Conservation (phyloP, 805 yeast species). For the Barnettozyma populi region DNA sequence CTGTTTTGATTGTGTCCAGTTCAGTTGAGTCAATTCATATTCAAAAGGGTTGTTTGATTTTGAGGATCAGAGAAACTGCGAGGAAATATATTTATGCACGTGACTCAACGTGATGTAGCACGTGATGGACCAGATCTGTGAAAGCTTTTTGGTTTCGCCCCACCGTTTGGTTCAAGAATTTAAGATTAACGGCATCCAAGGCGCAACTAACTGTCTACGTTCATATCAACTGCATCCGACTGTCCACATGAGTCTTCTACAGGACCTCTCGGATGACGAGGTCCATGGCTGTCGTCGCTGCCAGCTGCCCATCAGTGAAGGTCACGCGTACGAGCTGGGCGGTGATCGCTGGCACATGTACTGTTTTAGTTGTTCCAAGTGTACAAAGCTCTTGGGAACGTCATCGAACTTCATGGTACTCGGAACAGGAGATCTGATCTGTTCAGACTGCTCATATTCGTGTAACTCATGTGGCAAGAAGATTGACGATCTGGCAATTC, state of each 20-base stretch:
- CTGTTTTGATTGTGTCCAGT: too few relatives aligned
- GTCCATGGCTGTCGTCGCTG: slow-evolving; percentile 30
- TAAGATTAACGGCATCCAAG: background rate
- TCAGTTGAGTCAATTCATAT: too few relatives aligned
- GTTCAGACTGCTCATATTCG: slow-evolving; percentile 87
- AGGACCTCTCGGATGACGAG: slow-evolving; percentile 5
- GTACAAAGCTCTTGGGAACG: slow-evolving; percentile 72
- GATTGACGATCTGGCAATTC: slow-evolving; percentile 88
- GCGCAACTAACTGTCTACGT: background rate
- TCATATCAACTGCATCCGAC: background rate
- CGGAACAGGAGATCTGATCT: slow-evolving; percentile 88
- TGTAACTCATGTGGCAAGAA: slow-evolving; percentile 82
- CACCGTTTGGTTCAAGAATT: background rate
- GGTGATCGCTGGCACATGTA: slow-evolving; percentile 94
- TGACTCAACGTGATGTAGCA: background rate
- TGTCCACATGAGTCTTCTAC: background rate
- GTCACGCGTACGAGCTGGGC: slow-evolving; percentile 93
- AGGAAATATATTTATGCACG: too few relatives aligned
- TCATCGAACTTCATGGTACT: slow-evolving; percentile 85
- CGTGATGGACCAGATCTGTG: background rate
- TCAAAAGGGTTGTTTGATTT: too few relatives aligned
- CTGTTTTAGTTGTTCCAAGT: slow-evolving; percentile 87
- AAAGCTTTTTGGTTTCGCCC: too few relatives aligned
- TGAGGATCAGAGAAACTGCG: too few relatives aligned
- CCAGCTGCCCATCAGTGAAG: slow-evolving; percentile 61